These are phyloP conservation scores for Penicillium crustosum DNA, from an alignment of 2,329 filamentous ascomycete species.

Conservation along the genomic window DNA sequence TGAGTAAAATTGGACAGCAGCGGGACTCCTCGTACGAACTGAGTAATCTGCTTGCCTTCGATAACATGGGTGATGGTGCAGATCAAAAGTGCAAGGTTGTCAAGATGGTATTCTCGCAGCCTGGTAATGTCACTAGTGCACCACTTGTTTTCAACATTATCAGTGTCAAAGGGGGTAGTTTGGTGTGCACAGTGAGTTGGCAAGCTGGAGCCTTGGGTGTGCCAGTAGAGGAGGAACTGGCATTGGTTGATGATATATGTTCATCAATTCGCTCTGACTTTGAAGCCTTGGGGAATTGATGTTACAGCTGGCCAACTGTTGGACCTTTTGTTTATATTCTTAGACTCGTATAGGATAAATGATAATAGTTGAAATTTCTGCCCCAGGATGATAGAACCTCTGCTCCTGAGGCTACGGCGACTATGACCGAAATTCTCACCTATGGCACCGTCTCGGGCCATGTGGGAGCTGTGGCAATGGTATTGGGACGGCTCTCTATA, in stretches of 20 bases:
- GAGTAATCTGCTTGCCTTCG: slow-evolving; percentile 48
- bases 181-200: slow-evolving; percentile 47
- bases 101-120: slow-evolving; percentile 48
- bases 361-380: background rate
- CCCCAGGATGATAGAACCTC: background rate
- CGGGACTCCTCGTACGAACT: slow-evolving; percentile 48
- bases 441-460: no score
- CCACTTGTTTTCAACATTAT: slow-evolving; percentile 46
- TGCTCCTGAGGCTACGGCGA: background rate
- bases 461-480: no score
- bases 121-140: slow-evolving; percentile 40
- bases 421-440: no score
- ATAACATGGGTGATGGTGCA: slow-evolving; percentile 28
- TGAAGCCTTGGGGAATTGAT: slow-evolving; percentile 1
- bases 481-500: no score
- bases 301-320: background rate
- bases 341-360: background rate
- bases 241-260: slow-evolving; percentile 19
- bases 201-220: slow-evolving; percentile 45
- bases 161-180: slow-evolving; percentile 40
- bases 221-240: slow-evolving; percentile 27
- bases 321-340: background rate
- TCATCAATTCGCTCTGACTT: slow-evolving; percentile 15
- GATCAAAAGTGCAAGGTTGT: slow-evolving; percentile 23
- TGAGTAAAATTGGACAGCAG: slow-evolving; percentile 38